Evolutionary conservation across 2,329 filamentous ascomycete genomes (phyloP).

Genomic region (Ophiostoma sp.): DNA sequence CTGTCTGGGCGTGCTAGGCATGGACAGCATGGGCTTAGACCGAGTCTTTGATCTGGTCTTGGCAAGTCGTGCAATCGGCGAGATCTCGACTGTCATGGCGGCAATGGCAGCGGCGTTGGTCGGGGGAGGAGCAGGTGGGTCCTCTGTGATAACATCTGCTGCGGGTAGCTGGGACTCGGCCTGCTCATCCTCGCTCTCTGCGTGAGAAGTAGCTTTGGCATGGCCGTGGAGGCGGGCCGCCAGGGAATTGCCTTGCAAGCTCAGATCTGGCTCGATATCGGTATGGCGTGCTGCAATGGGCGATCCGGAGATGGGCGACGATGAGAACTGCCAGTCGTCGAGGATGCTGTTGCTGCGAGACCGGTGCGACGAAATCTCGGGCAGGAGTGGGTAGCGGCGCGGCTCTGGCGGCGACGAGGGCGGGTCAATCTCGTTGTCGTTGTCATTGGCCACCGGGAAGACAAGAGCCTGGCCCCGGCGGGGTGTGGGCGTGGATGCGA

Average conservation of each 20-base stretch:
- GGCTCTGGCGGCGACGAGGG: constrained; percentile 56
- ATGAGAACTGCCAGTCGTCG: constrained; percentile 51
- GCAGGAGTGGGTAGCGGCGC: constrained; percentile 47
- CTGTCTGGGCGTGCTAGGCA: constrained; percentile 19
- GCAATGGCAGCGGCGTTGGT: not conserved
- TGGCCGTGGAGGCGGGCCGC: not conserved
- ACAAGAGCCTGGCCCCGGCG: constrained; percentile 49
- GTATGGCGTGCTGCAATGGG: constrained; percentile 38
- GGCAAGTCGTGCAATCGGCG: not conserved
- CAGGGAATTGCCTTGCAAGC: constrained; percentile 9
- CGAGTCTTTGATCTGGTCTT: constrained; percentile 6
- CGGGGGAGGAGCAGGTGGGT: not conserved
- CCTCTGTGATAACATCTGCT: not conserved
- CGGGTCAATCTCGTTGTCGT: constrained; percentile 44
- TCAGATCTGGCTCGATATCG: constrained; percentile 26
- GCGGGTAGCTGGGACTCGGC: not conserved
- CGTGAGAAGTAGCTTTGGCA: not conserved
- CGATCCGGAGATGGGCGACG: constrained; percentile 51
- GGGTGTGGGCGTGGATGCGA: constrained; percentile 57
- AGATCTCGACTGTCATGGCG: constrained; percentile 4
- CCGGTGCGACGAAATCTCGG: constrained; percentile 46
- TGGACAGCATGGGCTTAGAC: not conserved
- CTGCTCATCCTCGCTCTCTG: not conserved
- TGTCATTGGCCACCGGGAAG: constrained; percentile 37
- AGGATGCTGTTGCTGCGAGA: constrained; percentile 38